Evolutionary conservation across 306 rosid genomes (phyloP), one percentile per base, ranked within the genome.

Genomic region (Ormosia semicastrata): DNA sequence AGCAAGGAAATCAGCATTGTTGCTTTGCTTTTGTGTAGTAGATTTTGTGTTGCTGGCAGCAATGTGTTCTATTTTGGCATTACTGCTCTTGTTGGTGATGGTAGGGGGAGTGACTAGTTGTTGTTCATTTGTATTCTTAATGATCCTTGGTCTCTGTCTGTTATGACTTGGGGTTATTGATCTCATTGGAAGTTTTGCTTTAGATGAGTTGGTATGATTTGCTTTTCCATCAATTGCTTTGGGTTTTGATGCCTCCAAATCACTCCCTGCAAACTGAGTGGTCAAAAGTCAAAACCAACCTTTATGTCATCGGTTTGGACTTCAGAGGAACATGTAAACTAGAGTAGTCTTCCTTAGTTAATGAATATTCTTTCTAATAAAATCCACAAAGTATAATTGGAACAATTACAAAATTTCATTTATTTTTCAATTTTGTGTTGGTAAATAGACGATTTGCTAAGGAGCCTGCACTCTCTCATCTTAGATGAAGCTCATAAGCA

Each of bases 231-330:
- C 84, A 37, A 30, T 86, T 39, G 78, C n/a, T 49, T 83, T 86
- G 60, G 83, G 68, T 78, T 85, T 87, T 59, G 70, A 36, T 76
- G 81, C 75, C 71, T 78, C 89, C 58, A 70, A 29, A 46, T 87
- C 88, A 81, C 66, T 75, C 56, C 40, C 85, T 86, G 91, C 81
- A 85, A 92, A 85, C 90, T 82, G 85, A 49, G 34, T 71, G 14
- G 13, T 62, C 32, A 73, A 60, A 79, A 69, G 13, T 62, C 32
- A 73, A 60, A 79, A 69, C 33, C 52, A 73, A 66, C 37, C 7
- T 17, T 65, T 50, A 13, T 68, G 50, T 43, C 32, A 47, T 63
- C 4, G 6, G 2, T 70, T 73, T 37, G 39, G 8, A 44, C 2
- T 56, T 39, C n/a, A 50, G 64, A 65, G 5, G 32, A 52, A 56